Conservation (phyloP, 176 grass and related monocot species). For the Bolboschoenus planiculmis region DNA sequence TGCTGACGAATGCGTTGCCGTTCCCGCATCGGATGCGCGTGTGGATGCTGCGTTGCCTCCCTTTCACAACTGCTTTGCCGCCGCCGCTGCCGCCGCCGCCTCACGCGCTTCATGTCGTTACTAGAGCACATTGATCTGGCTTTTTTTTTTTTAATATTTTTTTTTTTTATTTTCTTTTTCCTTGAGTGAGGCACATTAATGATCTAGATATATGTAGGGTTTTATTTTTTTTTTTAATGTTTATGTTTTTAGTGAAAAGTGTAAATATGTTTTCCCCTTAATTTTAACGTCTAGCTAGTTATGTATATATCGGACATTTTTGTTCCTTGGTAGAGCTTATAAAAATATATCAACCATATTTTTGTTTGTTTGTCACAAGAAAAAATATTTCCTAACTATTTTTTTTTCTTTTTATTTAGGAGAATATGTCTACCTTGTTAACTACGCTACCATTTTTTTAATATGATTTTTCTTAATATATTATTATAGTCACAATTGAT, state of each 20-base stretch:
- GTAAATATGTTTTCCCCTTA: not conserved
- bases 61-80: not conserved
- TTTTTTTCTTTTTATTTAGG: not conserved
- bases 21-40: slow-evolving; percentile 10
- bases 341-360: not conserved
- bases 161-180: not conserved
- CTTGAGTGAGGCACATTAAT: not conserved
- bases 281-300: not conserved
- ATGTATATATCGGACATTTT: not conserved
- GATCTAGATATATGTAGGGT: not conserved
- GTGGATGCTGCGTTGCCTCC: slow-evolving; percentile 16
- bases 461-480: no score
- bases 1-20: not conserved
- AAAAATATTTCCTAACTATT: not conserved
- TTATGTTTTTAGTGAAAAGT: not conserved
- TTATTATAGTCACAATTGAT: no score
- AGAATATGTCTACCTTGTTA: not conserved
- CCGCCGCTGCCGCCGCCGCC: not conserved
- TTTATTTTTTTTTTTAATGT: not conserved
- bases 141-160: not conserved
- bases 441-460: not conserved
- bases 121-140: not conserved
- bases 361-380: not conserved
- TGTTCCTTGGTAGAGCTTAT: not conserved
- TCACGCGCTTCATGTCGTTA: slow-evolving; percentile 4